phyloP scores from a whole-genome alignment of 2,329 filamentous ascomycete genomes.

The Neonectria ditissima region DNA sequence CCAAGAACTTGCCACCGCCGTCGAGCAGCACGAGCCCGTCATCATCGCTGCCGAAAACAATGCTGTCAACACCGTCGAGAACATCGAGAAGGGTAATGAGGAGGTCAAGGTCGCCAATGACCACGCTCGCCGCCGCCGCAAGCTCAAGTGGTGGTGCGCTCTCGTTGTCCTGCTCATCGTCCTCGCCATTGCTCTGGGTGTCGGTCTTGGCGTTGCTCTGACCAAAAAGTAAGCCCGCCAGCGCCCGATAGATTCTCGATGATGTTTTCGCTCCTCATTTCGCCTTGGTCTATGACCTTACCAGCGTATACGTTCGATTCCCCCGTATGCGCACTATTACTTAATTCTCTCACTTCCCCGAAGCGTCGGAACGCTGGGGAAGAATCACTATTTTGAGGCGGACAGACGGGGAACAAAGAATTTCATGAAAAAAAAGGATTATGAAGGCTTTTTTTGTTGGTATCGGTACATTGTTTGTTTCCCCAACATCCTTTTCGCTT shows the following conservation, averaged over 20 bases:
- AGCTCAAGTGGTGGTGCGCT: slow-evolving; percentile 86
- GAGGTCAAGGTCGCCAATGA: slow-evolving; percentile 77
- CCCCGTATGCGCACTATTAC: slow-evolving; percentile 34
- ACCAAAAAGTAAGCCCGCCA: slow-evolving; percentile 41
- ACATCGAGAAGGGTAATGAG: slow-evolving; percentile 76
- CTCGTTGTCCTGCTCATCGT: slow-evolving; percentile 70
- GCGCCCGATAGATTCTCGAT: slow-evolving; percentile 40
- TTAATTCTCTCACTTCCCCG: slow-evolving; percentile 41
- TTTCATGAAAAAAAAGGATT: slow-evolving; percentile 33
- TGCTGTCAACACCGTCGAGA: slow-evolving; percentile 72
- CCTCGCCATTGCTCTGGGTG: slow-evolving; percentile 65
- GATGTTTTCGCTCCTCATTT: slow-evolving; percentile 16
- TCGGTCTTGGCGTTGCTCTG: slow-evolving; percentile 65
- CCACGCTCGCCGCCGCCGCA: slow-evolving; percentile 74
- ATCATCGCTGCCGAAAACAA: slow-evolving; percentile 73
- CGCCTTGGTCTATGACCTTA: slow-evolving; percentile 20
- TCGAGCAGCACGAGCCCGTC: slow-evolving; percentile 77
- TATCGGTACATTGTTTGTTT: slow-evolving; percentile 27
- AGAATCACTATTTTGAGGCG: slow-evolving; percentile 25
- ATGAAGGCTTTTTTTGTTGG: slow-evolving; percentile 28
- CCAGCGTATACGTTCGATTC: slow-evolving; percentile 32
- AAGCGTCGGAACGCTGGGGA: slow-evolving; percentile 32
- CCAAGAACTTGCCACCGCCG: slow-evolving; percentile 78
- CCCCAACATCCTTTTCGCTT: slow-evolving; percentile 28
- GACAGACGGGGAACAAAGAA: slow-evolving; percentile 25